Percentiles rank a stretch among this genome's conserved stretches.
phyloP scores from a whole-genome alignment of 2,329 filamentous ascomycete genomes.

The Neonectria punicea region DNA sequence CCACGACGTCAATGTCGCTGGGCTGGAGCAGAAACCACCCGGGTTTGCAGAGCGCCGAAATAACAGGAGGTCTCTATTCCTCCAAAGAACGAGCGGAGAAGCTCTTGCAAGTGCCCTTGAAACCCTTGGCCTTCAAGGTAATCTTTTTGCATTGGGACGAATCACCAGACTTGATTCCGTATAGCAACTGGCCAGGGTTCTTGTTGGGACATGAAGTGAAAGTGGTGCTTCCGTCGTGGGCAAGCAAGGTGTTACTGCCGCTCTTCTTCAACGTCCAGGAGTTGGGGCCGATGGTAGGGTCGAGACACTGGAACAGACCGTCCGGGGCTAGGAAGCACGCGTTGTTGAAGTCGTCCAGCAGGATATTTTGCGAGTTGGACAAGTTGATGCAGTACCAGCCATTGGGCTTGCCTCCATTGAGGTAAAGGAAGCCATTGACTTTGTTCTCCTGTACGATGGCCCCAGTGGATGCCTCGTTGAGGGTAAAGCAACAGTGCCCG shows the following conservation, averaged over 20 bases:
- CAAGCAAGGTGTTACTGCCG: conserved; percentile 35
- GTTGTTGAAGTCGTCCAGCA: conserved; percentile 44
- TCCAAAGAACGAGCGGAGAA: conserved; percentile 21
- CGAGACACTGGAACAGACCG: conserved; percentile 46
- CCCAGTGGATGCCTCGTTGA: conserved; percentile 40
- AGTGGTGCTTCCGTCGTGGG: conserved; percentile 36
- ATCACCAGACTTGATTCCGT: conserved; percentile 30
- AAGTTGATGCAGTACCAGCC: conserved; percentile 49
- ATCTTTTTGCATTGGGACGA: conserved; percentile 37
- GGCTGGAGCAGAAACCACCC: conserved; percentile 4
- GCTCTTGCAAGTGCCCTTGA: conserved; percentile 43
- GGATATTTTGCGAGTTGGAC: conserved; percentile 35
- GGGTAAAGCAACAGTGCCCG: conserved; percentile 47
- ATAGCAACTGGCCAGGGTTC: conserved; percentile 39
- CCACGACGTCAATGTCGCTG: not conserved
- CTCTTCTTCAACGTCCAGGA: conserved; percentile 42
- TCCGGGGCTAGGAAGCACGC: conserved; percentile 47
- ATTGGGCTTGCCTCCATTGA: conserved; percentile 35
- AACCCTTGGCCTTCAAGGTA: conserved; percentile 38
- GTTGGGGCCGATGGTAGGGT: conserved; percentile 45
- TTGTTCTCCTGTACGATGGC: conserved; percentile 42
- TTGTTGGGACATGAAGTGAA: conserved; percentile 43
- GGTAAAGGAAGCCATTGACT: conserved; percentile 40
- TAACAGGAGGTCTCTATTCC: not conserved
- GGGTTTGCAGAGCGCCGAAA: conserved; percentile 4